phyloP scores from a whole-genome alignment of 139 green algal genomes.

The Chlorella sp. region DNA sequence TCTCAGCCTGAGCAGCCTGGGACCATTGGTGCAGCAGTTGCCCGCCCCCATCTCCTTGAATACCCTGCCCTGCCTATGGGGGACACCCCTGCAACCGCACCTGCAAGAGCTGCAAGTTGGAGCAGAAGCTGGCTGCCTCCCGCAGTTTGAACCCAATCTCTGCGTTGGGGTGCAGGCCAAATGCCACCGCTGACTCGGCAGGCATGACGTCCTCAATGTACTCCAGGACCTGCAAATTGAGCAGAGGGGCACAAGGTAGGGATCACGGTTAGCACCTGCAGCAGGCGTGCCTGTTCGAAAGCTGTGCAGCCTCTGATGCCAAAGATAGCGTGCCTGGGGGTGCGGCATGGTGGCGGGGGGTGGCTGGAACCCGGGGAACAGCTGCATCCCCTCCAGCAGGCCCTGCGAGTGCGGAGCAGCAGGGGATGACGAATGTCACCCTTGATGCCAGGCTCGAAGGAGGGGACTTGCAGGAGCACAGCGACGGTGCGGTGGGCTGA shows the following conservation, averaged over 20 bases:
- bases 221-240: conserved; percentile 70
- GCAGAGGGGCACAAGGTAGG: too few relatives aligned
- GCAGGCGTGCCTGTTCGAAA: too few relatives aligned
- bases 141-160: conserved; percentile 93
- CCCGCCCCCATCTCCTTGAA: too few relatives aligned
- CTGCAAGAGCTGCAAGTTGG: conserved; percentile 59
- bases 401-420: background rate
- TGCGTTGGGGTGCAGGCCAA: conserved; percentile 93
- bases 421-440: too few relatives aligned
- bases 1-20: too few relatives aligned
- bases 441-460: too few relatives aligned
- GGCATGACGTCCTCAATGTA: conserved; percentile 87
- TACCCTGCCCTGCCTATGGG: background rate
- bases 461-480: too few relatives aligned
- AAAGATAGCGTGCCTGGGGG: background rate
- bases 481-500: too few relatives aligned
- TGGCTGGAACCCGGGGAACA: conserved; percentile 81
- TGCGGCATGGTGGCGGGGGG: conserved; percentile 56
- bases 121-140: conserved; percentile 81
- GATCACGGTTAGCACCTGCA: too few relatives aligned
- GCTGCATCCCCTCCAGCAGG: conserved; percentile 85
- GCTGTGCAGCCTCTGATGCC: too few relatives aligned
- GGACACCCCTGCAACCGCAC: background rate
- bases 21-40: too few relatives aligned
- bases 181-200: conserved; percentile 82